These are phyloP conservation scores for Skeletonema grethae DNA, from an alignment of 108 stramenopile species.

Conservation along the genomic window DNA sequence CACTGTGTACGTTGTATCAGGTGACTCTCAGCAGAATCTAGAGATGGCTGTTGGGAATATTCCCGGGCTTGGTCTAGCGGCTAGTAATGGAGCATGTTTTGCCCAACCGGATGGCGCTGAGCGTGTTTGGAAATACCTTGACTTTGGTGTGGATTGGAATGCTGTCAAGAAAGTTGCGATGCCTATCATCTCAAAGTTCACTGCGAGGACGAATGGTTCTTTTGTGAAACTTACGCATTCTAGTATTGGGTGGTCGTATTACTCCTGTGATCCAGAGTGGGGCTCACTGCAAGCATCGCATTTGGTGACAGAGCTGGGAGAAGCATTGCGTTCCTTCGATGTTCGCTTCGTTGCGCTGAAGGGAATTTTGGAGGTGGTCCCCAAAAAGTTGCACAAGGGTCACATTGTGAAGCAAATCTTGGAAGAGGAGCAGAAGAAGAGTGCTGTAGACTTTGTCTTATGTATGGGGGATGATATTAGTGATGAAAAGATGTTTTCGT, in stretches of 20 bases:
- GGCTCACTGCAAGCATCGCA: conserved; percentile 93
- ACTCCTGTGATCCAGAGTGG: conserved; percentile 99
- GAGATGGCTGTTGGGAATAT: conserved; percentile 86
- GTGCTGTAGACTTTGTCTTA: conserved; percentile 85
- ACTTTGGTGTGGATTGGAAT: conserved; percentile 93
- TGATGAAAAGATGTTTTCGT: conserved; percentile 98
- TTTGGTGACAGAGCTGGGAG: conserved; percentile 89
- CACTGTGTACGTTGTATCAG: conserved; percentile 91
- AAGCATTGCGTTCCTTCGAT: conserved; percentile 87
- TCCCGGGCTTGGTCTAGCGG: conserved; percentile 87
- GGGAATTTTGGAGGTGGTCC: conserved; percentile 91
- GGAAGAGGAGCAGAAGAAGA: conserved; percentile 54
- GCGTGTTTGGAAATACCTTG: conserved; percentile 75
- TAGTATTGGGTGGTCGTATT: conserved; percentile 97
- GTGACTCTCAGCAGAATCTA: conserved; percentile 85
- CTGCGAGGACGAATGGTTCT: conserved; percentile 92
- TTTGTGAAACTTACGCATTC: conserved; percentile 89
- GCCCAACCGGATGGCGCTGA: conserved; percentile 61
- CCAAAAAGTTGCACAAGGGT: conserved; percentile 84
- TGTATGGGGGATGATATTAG: conserved; percentile 95
- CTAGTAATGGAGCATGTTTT: conserved; percentile 92
- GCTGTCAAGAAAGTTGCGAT: conserved; percentile 85
- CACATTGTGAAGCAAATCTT: conserved; percentile 86
- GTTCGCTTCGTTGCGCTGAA: conserved; percentile 91
- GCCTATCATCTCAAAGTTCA: conserved; percentile 93